Percentiles rank a stretch among this genome's conserved stretches.
Evolutionary conservation across 2,329 filamentous ascomycete species (phyloP).

Genomic region (Cordyceps pruinosa): DNA sequence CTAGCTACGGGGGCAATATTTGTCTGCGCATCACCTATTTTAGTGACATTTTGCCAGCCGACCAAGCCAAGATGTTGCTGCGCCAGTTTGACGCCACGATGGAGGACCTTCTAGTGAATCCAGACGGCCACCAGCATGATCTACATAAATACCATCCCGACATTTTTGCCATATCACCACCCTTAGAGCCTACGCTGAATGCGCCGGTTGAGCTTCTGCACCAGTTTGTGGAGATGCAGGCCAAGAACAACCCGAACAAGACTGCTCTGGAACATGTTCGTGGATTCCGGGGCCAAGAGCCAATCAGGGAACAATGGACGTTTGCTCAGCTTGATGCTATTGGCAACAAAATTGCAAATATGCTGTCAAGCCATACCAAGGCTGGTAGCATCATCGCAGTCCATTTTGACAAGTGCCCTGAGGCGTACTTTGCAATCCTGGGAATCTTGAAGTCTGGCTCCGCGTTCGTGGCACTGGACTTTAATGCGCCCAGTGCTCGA

Average conservation of each 20-base stretch:
- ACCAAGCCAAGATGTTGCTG: conserved; percentile 62
- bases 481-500: conserved; percentile 62
- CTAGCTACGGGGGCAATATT: conserved; percentile 39
- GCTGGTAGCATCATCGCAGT: conserved; percentile 62
- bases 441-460: conserved; percentile 78
- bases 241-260: conserved; percentile 47
- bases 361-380: conserved; percentile 45
- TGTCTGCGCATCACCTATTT: conserved; percentile 60
- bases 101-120: conserved; percentile 46
- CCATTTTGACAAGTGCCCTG: conserved; percentile 78
- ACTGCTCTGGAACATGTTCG: conserved; percentile 70
- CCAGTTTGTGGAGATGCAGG: conserved; percentile 66
- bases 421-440: conserved; percentile 75
- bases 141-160: conserved; percentile 26
- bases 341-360: conserved; percentile 64
- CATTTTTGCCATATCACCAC: conserved; percentile 60
- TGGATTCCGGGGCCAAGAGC: conserved; percentile 39
- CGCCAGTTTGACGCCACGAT: conserved; percentile 65
- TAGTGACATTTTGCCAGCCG: conserved; percentile 54
- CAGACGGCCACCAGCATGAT: conserved; percentile 34
- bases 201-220: conserved; percentile 60
- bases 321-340: conserved; percentile 65
- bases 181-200: conserved; percentile 49
- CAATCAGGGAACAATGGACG: conserved; percentile 56
- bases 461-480: conserved; percentile 74